These are phyloP conservation scores for Colletotrichum nymphaeae DNA, from an alignment of 2,329 filamentous ascomycete genomes.

Conservation along the genomic window DNA sequence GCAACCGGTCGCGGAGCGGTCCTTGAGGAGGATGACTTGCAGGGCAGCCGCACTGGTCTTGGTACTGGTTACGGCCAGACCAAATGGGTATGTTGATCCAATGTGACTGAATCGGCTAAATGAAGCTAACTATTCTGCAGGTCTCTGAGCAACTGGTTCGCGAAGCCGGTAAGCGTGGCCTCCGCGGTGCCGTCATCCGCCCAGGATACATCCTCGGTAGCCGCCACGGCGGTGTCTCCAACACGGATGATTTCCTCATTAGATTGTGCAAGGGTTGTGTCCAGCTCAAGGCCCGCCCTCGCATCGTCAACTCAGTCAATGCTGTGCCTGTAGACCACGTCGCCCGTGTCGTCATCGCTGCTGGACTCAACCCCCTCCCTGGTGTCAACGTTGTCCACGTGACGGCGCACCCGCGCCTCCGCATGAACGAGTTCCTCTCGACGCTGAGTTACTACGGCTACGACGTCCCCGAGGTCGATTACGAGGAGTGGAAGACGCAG, in stretches of 20 bases:
- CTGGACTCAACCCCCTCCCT: slow-evolving; percentile 71
- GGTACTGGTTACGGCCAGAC: slow-evolving; percentile 91
- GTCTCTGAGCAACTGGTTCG: slow-evolving; percentile 73
- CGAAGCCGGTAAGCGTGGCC: slow-evolving; percentile 81
- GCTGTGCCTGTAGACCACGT: slow-evolving; percentile 89
- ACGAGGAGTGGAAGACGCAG: slow-evolving; percentile 74
- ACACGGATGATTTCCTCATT: slow-evolving; percentile 91
- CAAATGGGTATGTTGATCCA: slow-evolving; percentile 71
- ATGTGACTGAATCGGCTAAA: not conserved
- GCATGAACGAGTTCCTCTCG: slow-evolving; percentile 81
- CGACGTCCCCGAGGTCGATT: slow-evolving; percentile 72
- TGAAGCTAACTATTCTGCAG: not conserved
- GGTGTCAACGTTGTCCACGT: slow-evolving; percentile 76
- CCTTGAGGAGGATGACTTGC: slow-evolving; percentile 80
- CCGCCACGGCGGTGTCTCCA: slow-evolving; percentile 74
- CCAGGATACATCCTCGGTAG: slow-evolving; percentile 89
- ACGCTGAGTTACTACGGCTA: slow-evolving; percentile 80
- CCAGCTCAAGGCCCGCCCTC: slow-evolving; percentile 78
- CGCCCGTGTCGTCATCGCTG: slow-evolving; percentile 79
- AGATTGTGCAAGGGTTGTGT: slow-evolving; percentile 88
- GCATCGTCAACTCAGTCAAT: slow-evolving; percentile 89
- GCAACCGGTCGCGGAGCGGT: slow-evolving; percentile 69
- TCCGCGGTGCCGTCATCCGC: slow-evolving; percentile 81
- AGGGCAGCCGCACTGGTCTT: slow-evolving; percentile 80
- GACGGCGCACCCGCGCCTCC: slow-evolving; percentile 81